These are phyloP conservation scores for Calonectria hongkongensis DNA, from an alignment of 2,329 filamentous ascomycete genomes.

Conservation along the genomic window DNA sequence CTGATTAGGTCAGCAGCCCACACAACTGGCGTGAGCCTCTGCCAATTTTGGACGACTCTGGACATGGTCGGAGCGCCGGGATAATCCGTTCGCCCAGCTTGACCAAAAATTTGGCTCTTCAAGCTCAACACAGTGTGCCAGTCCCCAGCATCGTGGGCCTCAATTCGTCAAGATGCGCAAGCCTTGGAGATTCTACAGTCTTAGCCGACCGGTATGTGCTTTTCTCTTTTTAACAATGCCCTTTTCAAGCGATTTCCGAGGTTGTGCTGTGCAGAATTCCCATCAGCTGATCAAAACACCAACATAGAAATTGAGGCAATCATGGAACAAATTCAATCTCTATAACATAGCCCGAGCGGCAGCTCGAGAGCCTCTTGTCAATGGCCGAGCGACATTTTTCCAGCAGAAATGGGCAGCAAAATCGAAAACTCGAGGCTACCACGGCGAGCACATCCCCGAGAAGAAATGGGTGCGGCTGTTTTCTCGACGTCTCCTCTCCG, in stretches of 20 bases:
- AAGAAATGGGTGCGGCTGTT: slow-evolving; percentile 97
- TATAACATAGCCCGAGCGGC: slow-evolving; percentile 82
- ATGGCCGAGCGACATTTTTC: slow-evolving; percentile 82
- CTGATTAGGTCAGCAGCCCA: slow-evolving; percentile 52
- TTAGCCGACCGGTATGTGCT: slow-evolving; percentile 77
- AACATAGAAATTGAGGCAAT: slow-evolving; percentile 89
- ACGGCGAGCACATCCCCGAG: slow-evolving; percentile 95
- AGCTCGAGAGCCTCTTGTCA: slow-evolving; percentile 57
- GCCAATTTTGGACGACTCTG: slow-evolving; percentile 6
- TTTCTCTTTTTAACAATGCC: slow-evolving; percentile 11
- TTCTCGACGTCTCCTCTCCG: slow-evolving; percentile 84
- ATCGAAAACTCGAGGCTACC: slow-evolving; percentile 87
- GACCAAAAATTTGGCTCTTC: slow-evolving; percentile 58
- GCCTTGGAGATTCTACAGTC: slow-evolving; percentile 78
- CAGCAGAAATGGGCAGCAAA: slow-evolving; percentile 99
- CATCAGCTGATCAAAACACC: slow-evolving; percentile 42
- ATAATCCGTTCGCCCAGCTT: slow-evolving; percentile 55
- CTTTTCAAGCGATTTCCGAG: slow-evolving; percentile 9
- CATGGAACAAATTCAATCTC: slow-evolving; percentile 98
- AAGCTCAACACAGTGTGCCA: slow-evolving; percentile 52
- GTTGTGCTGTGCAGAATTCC: slow-evolving; percentile 37
- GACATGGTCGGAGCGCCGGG: slow-evolving; percentile 48
- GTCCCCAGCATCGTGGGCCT: slow-evolving; percentile 52
- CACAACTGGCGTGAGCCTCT: slow-evolving; percentile 3
- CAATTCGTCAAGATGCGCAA: slow-evolving; percentile 70